These are phyloP conservation scores for Trebouxia gelatinosa DNA, from an alignment of 163 green algal species.

Conservation along the genomic window DNA sequence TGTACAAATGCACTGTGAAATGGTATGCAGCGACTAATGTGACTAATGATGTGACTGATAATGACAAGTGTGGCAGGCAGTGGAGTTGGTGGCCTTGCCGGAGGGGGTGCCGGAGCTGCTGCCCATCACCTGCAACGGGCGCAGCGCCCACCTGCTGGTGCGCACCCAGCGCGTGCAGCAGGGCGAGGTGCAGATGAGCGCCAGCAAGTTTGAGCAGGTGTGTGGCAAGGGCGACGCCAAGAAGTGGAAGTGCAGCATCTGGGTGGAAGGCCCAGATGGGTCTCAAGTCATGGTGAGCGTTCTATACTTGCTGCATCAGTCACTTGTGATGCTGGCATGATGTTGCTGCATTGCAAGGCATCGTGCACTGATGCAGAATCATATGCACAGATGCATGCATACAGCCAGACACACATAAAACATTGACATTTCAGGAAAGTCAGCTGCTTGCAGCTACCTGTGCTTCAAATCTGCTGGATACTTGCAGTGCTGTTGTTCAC, in stretches of 20 bases:
- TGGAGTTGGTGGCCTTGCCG: conserved; percentile 69
- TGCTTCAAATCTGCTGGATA: not conserved
- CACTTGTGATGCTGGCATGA: no score
- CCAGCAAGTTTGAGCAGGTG: conserved; percentile 76
- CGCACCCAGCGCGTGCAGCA: conserved; percentile 67
- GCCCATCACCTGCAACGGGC: conserved; percentile 64
- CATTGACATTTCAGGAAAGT: no score
- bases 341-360: no score
- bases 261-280: conserved; percentile 45
- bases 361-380: no score
- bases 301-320: not conserved
- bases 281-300: conserved; percentile 33
- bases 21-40: no score
- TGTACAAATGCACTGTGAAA: no score
- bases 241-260: conserved; percentile 88
- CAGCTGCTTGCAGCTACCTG: no score
- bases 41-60: no score
- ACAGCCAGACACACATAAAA: no score
- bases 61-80: no score
- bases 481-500: no score
- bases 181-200: conserved; percentile 55
- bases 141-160: conserved; percentile 53
- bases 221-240: conserved; percentile 81
- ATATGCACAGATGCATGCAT: no score
- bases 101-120: conserved; percentile 60